Evolutionary conservation across 192 early-diverging fungal species (phyloP), one percentile per base, ranked within the genome.

Genomic region (Coemansia sp.): DNA sequence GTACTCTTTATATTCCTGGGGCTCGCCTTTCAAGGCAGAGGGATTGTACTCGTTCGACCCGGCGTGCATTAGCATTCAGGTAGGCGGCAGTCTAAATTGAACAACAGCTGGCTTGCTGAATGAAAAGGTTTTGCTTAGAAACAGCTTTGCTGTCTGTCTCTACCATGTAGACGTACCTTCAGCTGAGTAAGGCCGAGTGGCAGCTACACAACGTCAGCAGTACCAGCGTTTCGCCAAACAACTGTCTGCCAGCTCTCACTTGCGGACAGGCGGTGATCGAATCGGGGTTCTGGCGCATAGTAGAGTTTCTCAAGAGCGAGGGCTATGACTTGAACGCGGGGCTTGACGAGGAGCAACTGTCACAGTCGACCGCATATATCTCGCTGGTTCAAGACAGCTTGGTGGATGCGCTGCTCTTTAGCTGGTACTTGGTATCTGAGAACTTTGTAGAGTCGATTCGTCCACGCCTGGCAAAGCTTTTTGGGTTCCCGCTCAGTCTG

Each of bases 371-470:
- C 0, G 80, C 80, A 29, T 92, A 87, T 68, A 85, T 84, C 9
- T 74, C 86, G n/a, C 70, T 95, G 52, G 82, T 91, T n/a, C 91
- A 94, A 67, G 88, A 92, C 34, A 88, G 85, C 29, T 74, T 97
- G 22, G 87, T 87, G 30, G 92, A 97, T 67, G 84, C 90, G 7
- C 69, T 94, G 84, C 74, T 96, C 24, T 95, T 89, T 62, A 91
- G 86, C 37, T 93, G 91, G 90, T 98, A 90, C 62, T 70, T 92
- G 7, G 94, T 95, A 49, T 70, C 85, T 4, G 88, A 91, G 30
- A 96, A 98, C 76, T 94, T 90, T 84, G 75, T 80, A 27, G 86
- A 91, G 16, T 79, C 77, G 13, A 93, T 90, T 35, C 86, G 92
- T 32, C 93, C 92, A 24, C 81, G 89, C 10, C 85, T 94, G 45